Percentiles rank a stretch among this genome's conserved stretches.
These are phyloP conservation scores for Hypoxylon sp. DNA, from an alignment of 2,329 filamentous ascomycete genomes.

Conservation along the genomic window DNA sequence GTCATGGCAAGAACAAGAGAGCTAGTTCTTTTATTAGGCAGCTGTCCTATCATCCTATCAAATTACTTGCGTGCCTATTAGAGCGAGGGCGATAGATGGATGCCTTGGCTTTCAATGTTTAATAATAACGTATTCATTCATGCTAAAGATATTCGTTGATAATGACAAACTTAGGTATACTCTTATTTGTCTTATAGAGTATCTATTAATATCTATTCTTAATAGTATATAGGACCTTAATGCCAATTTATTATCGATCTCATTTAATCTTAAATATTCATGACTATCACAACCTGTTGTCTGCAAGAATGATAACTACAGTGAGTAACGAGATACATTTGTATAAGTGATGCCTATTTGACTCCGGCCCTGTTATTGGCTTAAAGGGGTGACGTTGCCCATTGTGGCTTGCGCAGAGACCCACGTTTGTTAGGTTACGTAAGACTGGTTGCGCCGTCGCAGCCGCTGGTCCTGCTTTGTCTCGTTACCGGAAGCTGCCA, in stretches of 20 bases:
- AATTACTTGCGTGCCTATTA: not conserved
- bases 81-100: not conserved
- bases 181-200: not conserved
- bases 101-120: not conserved
- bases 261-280: not conserved
- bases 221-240: not conserved
- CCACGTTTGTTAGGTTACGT: conserved; percentile 18
- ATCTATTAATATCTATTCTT: not conserved
- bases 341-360: conserved; percentile 9
- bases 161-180: not conserved
- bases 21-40: not conserved
- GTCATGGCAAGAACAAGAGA: not conserved
- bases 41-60: not conserved
- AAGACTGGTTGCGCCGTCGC: conserved; percentile 30
- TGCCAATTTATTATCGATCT: not conserved
- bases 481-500: conserved; percentile 23
- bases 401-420: conserved; percentile 31
- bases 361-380: conserved; percentile 20
- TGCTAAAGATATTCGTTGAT: no score
- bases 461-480: not conserved
- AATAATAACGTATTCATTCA: no score
- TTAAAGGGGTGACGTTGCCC: conserved; percentile 36
- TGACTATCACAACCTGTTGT: not conserved
- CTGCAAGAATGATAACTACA: not conserved
- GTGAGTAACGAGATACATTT: not conserved